Conservation (phyloP, 2,329 filamentous ascomycete species). For the Paracamarosporium sp. region DNA sequence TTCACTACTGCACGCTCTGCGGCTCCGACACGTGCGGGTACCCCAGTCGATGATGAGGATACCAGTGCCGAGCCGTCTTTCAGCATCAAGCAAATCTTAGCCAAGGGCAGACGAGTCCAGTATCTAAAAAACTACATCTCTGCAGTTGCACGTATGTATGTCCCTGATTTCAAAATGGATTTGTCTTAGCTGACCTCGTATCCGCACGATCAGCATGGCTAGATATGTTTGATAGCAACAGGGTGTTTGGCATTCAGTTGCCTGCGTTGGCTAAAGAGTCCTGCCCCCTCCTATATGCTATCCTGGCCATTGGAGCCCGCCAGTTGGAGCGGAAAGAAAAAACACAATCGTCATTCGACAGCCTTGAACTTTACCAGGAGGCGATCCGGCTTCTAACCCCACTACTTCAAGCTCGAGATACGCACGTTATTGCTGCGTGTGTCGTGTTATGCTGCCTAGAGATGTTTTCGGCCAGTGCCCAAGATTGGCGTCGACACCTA, state of each 20-base stretch:
- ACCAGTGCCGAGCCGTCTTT: slow-evolving; percentile 2
- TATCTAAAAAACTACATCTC: slow-evolving; percentile 40
- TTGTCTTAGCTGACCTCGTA: not conserved
- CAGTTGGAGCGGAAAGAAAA: slow-evolving; percentile 58
- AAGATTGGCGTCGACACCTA: slow-evolving; percentile 60
- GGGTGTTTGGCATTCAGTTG: slow-evolving; percentile 57
- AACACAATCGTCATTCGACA: slow-evolving; percentile 50
- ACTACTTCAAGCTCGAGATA: slow-evolving; percentile 55
- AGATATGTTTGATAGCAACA: slow-evolving; percentile 61
- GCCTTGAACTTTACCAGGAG: slow-evolving; percentile 58
- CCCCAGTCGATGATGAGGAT: slow-evolving; percentile 22
- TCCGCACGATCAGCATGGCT: slow-evolving; percentile 41
- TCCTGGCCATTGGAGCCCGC: slow-evolving; percentile 60
- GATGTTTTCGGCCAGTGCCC: slow-evolving; percentile 50
- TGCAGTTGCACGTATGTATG: slow-evolving; percentile 34
- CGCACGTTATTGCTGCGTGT: slow-evolving; percentile 60
- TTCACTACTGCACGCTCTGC: slow-evolving; percentile 36
- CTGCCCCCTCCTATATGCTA: slow-evolving; percentile 56
- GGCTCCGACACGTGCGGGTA: slow-evolving; percentile 32
- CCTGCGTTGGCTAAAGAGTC: slow-evolving; percentile 55
- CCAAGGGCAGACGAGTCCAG: slow-evolving; percentile 28
- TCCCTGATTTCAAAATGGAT: not conserved
- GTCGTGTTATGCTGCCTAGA: slow-evolving; percentile 63
- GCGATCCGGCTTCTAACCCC: slow-evolving; percentile 59
- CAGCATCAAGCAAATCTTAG: slow-evolving; percentile 28